Conservation (phyloP, 257 asterid species). For the Knoxia roxburghii region DNA sequence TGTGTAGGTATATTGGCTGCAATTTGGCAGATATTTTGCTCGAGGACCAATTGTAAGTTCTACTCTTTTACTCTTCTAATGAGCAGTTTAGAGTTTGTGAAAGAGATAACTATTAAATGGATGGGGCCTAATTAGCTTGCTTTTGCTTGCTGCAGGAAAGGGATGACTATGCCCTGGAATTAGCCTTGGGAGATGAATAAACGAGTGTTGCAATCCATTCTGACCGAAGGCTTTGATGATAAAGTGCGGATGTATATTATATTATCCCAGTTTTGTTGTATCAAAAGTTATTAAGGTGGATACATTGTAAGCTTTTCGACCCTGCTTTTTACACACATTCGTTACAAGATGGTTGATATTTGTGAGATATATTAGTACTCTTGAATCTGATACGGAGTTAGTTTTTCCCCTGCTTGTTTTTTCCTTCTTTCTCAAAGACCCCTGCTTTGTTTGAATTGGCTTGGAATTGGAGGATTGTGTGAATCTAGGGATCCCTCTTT, state of each 20-base stretch:
- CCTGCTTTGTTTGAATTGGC: not conserved
- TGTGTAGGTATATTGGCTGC: constrained; percentile 95
- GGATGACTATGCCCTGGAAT: constrained; percentile 91
- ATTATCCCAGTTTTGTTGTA: constrained; percentile 10
- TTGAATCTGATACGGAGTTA: not conserved
- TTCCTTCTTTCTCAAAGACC: too few species aligned
- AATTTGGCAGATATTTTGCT: constrained; percentile 97
- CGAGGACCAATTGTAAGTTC: constrained; percentile 86
- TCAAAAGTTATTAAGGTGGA: not conserved
- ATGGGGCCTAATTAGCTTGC: not conserved
- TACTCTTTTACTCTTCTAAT: not conserved
- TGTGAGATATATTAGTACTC: not conserved
- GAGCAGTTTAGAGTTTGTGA: not conserved
- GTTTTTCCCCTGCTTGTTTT: not conserved
- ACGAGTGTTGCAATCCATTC: not conserved
- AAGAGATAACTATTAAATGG: too few species aligned
- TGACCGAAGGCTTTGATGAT: not conserved
- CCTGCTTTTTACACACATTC: not conserved
- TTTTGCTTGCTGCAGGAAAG: constrained; percentile 61
- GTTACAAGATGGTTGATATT: not conserved
- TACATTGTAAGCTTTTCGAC: not conserved
- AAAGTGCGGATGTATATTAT: not conserved
- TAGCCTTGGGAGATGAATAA: constrained; percentile 94
- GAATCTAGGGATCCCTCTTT: not conserved
- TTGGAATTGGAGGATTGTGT: not conserved